Evolutionary conservation across 148 eudicot genomes (phyloP), one percentile per base, ranked within the genome.

Genomic region (Limonium bicolor): DNA sequence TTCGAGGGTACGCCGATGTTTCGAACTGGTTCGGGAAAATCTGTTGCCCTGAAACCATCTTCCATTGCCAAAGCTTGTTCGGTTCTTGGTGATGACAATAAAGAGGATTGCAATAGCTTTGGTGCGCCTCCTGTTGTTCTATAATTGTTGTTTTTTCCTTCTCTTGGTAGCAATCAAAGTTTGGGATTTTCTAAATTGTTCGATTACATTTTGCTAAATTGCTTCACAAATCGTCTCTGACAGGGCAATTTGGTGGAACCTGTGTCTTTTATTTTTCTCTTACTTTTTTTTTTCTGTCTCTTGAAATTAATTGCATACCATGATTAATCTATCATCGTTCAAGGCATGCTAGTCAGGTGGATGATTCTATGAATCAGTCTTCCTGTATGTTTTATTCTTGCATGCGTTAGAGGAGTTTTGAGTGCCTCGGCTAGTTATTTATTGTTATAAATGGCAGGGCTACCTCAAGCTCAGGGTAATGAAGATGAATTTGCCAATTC

Each of bases 1-100:
- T n/a, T n/a, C n/a, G n/a, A n/a, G n/a, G n/a, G n/a, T n/a, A n/a
- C n/a, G n/a, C n/a, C n/a, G n/a, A n/a, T 61, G 53, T 73, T 68
- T 55, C 63, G 60, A 41, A 86, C 70, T 45, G 94, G 77, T 48
- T 58, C 57, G 4, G 77, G 88, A 27, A 76, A 66, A n/a, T 52
- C 78, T 23, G 69, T 73, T 27, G 46, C 54, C 1, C 48, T 71
- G 44, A 78, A 72, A 39, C 66, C 63, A 31, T 68, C 79, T 40
- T 76, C 85, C 3, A 50, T 71, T 19, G 46, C 65, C 1, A 73
- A 58, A 76, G 88, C 87, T 35, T 50, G 58, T 24, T 56, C 74
- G 18, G 58, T 74, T 62, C 61, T 78, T 21, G 64, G 64, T 0
- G 65, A 69, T 15, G 74, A 66, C 46, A 47, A 9, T 44, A 15